Evolutionary conservation across 345 rosid genomes (phyloP).

Genomic region (Hibiscus mutabilis): DNA sequence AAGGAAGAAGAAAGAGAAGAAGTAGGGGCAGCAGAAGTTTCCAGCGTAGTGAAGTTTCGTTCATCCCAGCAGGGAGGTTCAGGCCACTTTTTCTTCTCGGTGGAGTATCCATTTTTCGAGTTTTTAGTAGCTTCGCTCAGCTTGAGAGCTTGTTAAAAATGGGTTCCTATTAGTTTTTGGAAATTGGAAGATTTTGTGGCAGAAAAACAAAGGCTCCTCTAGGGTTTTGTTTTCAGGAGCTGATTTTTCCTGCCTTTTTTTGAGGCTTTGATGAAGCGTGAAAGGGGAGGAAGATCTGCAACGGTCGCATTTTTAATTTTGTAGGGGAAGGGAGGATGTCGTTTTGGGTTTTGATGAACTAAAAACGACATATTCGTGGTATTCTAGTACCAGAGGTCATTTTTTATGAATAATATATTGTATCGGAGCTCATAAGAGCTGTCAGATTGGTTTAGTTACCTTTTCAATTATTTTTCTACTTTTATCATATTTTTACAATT

Average conservation of each 20-base stretch:
- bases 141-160: not conserved
- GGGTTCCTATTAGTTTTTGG: conserved; percentile 4
- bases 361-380: not conserved
- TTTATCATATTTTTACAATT: not conserved
- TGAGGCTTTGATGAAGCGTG: not conserved
- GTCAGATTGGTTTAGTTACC: not conserved
- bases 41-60: conserved; percentile 57
- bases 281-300: conserved; percentile 19
- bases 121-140: not conserved
- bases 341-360: not conserved
- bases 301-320: conserved; percentile 37
- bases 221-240: conserved; percentile 8
- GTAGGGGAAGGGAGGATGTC: conserved; percentile 12
- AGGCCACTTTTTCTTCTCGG: conserved; percentile 61
- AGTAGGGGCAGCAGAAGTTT: conserved; percentile 31
- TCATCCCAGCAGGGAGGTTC: conserved; percentile 90
- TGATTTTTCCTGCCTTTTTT: not conserved
- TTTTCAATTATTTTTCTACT: not conserved
- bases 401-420: not conserved
- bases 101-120: conserved; percentile 53
- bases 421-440: not conserved
- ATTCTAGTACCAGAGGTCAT: conserved; percentile 17
- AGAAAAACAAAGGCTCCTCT: conserved; percentile 21
- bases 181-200: not conserved
- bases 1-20: not conserved